Percentiles rank a stretch among this genome's conserved stretches.
Evolutionary conservation across 2,329 filamentous ascomycete genomes (phyloP).

Genomic region (Thermothelomyces thermophilus): DNA sequence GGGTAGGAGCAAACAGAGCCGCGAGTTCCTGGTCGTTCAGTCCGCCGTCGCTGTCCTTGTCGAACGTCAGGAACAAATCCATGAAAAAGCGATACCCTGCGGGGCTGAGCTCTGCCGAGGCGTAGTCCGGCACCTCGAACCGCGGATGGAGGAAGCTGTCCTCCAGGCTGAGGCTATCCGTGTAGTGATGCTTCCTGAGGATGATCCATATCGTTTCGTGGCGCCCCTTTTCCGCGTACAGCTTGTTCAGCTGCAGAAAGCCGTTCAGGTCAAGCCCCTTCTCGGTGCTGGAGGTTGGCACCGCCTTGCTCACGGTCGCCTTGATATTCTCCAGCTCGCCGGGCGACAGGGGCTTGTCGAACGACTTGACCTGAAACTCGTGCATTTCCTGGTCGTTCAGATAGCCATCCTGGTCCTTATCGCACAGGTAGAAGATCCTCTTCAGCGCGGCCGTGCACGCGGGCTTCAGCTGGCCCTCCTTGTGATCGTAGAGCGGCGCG

Average conservation of each 20-base stretch:
- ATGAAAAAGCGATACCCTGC: conserved; percentile 96
- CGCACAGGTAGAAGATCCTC: conserved; percentile 90
- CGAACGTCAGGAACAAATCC: conserved; percentile 88
- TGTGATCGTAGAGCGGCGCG: conserved; percentile 92
- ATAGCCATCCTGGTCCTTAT: conserved; percentile 92
- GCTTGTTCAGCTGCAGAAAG: conserved; percentile 86
- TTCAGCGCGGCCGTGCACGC: conserved; percentile 79
- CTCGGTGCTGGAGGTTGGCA: conserved; percentile 55
- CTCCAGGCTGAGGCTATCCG: conserved; percentile 85
- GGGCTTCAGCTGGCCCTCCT: conserved; percentile 82
- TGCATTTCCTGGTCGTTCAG: conserved; percentile 86
- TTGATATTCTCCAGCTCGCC: conserved; percentile 91
- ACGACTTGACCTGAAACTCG: conserved; percentile 86
- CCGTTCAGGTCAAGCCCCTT: conserved; percentile 74
- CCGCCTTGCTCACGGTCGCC: conserved; percentile 65
- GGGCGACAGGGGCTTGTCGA: conserved; percentile 74
- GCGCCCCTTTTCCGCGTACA: conserved; percentile 94
- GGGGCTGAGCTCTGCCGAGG: conserved; percentile 89
- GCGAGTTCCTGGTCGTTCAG: conserved; percentile 79
- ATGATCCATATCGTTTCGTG: conserved; percentile 99
- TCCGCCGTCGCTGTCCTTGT: conserved; percentile 96
- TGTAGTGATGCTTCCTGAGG: conserved; percentile 88
- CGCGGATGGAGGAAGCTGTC: conserved; percentile 89
- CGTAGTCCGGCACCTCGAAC: conserved; percentile 86
- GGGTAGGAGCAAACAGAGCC: conserved; percentile 86